phyloP scores from a whole-genome alignment of 495 filamentous ascomycete genomes.

The Aspergillus avenaceus region DNA sequence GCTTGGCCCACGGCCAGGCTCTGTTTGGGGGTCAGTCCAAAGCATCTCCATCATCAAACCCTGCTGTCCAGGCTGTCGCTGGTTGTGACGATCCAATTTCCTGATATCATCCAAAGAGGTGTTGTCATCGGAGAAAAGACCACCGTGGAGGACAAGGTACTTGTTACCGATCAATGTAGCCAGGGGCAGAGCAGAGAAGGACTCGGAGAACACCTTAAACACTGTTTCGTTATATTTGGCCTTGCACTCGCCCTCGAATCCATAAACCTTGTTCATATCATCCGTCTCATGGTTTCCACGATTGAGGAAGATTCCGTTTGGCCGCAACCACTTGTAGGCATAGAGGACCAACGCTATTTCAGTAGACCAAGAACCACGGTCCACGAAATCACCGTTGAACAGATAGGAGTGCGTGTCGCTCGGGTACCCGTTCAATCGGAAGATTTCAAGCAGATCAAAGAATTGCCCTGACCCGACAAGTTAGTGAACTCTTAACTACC shows the following conservation, averaged over 20 bases:
- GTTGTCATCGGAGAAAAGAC: constrained; percentile 96
- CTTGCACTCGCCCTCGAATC: constrained; percentile 97
- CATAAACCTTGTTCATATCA: constrained; percentile 99
- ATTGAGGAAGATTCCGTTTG: constrained; percentile 89
- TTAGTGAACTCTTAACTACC: too few species aligned
- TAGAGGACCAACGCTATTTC: constrained; percentile 94
- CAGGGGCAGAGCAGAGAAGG: constrained; percentile 90
- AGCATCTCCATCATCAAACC: constrained; percentile 99
- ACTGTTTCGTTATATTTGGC: constrained; percentile 94
- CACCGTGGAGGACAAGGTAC: constrained; percentile 91
- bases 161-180: constrained; percentile 90
- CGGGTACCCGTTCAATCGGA: constrained; percentile 83
- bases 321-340: constrained; percentile 93
- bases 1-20: constrained; percentile 84
- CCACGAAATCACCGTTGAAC: constrained; percentile 99
- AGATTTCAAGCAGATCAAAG: constrained; percentile 95
- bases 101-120: constrained; percentile 88
- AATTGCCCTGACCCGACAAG: constrained; percentile 67
- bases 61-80: constrained; percentile 90
- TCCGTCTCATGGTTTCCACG: constrained; percentile 99
- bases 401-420: constrained; percentile 84
- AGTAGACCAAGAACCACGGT: constrained; percentile 94
- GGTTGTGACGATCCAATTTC: constrained; percentile 84
- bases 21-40: constrained; percentile 92
- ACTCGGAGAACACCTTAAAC: constrained; percentile 98